Base-by-base conservation (phyloP, 2,329 filamentous ascomycete genomes). In the Stemphylium beticola region DNA sequence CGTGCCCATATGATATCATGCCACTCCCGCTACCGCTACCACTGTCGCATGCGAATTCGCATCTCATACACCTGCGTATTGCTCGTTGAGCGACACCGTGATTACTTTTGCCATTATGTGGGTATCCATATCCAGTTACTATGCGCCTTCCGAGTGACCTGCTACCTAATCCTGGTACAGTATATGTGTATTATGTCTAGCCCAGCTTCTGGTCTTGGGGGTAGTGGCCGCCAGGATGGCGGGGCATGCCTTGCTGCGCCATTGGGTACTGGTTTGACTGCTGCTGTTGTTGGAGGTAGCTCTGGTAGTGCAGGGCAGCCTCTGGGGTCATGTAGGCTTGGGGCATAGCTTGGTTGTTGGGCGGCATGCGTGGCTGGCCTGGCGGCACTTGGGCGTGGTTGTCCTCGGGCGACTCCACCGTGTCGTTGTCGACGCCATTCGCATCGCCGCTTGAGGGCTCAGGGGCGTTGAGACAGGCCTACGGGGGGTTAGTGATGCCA, bases 381-480 rank as follows among this genome's bases (percentile, higher is more conserved):
- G 89, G 85, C 42, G 89, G 90, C 54, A 96, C 83, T 68, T 92
- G 90, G 69, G 85, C 85, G 69, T 90, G 87, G 57, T 92, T 87
- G 76, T 98, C 95, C 77, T 98, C 95, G 49, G 93, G 93, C 1
- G 93, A 96, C 64, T 97, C 92, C 70, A 92, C 89, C 61, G 77
- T 77, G 65, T 81, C 79, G 42, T 74, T 78, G 56, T 82, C 80
- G 56, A 82, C 78, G 60, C 80, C 80, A 57, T 82, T 82, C 24
- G 96, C 91, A 69, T 87, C 87, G 71, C 90, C 90, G 31, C 87
- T 85, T 20, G 88, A 83, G 45, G 93, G 93, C 77, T 99, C 95
- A 37, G 95, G 95, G 17, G 95, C 95, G 76, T 99, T 99, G 58
- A 99, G 80, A 75, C 95, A 99, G 46, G 95, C 93, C 93, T 98